phyloP scores from a whole-genome alignment of 2,329 filamentous ascomycete species.

The Calonectria ilicicola region DNA sequence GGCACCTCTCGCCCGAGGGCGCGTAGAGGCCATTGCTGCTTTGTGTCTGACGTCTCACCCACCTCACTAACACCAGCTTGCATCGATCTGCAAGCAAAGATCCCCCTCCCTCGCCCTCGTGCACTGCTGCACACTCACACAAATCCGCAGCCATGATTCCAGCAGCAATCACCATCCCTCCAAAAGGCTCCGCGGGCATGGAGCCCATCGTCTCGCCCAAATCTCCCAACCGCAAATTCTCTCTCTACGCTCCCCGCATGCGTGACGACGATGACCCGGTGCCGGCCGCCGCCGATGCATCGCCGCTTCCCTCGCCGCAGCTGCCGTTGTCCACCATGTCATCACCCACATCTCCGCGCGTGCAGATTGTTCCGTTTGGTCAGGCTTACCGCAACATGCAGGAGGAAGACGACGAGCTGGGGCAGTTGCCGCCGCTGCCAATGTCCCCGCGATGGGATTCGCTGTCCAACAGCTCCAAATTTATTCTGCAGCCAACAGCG shows the following conservation, averaged over 20 bases:
- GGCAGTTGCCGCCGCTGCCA: slow-evolving; percentile 50
- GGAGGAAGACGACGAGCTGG: slow-evolving; percentile 34
- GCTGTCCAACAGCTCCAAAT: slow-evolving; percentile 44
- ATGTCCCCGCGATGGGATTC: slow-evolving; percentile 61
- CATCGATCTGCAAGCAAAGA: slow-evolving; percentile 30
- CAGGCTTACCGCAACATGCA: slow-evolving; percentile 34
- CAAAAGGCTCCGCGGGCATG: slow-evolving; percentile 13
- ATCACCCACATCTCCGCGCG: slow-evolving; percentile 36
- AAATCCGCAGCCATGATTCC: slow-evolving; percentile 35
- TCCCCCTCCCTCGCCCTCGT: slow-evolving; percentile 19
- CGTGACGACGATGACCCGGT: slow-evolving; percentile 35
- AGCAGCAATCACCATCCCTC: slow-evolving; percentile 37
- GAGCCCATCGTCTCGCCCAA: slow-evolving; percentile 10
- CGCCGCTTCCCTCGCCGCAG: slow-evolving; percentile 39
- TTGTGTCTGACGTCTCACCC: slow-evolving; percentile 31
- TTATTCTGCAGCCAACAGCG: slow-evolving; percentile 39
- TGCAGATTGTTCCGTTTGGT: slow-evolving; percentile 39
- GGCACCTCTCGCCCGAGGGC: slow-evolving; percentile 33
- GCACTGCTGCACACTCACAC: slow-evolving; percentile 1
- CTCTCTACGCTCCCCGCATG: slow-evolving; percentile 33
- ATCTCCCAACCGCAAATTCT: slow-evolving; percentile 39
- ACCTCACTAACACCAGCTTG: slow-evolving; percentile 2
- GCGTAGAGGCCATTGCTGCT: slow-evolving; percentile 34
- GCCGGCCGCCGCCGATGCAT: slow-evolving; percentile 36
- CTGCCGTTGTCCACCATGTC: slow-evolving; percentile 32